A percentile compares a stretch with the other conserved stretches of the same genome.
phyloP scores from a whole-genome alignment of 768 basidiomycete species.

The Lactifluus pinguis region DNA sequence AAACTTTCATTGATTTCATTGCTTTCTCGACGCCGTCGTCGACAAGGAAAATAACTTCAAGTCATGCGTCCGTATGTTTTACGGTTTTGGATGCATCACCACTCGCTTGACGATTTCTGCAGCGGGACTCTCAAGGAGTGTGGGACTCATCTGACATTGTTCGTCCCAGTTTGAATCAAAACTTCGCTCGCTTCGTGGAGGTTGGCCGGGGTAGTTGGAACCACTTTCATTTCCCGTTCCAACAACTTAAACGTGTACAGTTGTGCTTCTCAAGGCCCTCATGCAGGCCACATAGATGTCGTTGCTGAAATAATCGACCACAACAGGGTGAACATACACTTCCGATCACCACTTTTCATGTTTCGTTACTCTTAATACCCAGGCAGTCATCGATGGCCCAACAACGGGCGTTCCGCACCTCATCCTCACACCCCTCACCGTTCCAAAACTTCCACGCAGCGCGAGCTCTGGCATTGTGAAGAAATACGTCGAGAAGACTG shows the following conservation, averaged over 20 bases:
- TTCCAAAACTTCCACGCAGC: slow-evolving; percentile 78
- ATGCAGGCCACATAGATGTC: slow-evolving; percentile 82
- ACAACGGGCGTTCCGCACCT: slow-evolving; percentile 86
- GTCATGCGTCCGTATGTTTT: neutral
- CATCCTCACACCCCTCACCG: slow-evolving; percentile 76
- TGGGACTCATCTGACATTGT: neutral
- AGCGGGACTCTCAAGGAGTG: neutral
- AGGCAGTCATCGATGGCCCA: slow-evolving; percentile 97
- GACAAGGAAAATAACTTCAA: slow-evolving; percentile 13
- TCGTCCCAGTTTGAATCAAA: slow-evolving; percentile 43
- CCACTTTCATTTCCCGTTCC: neutral
- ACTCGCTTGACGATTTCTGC: neutral
- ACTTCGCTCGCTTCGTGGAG: slow-evolving; percentile 96
- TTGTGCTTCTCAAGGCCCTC: slow-evolving; percentile 87
- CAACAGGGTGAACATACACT: slow-evolving; percentile 65
- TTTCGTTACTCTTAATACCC: neutral
- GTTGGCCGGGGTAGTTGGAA: slow-evolving; percentile 78
- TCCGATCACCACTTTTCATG: neutral
- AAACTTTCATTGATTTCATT: neutral
- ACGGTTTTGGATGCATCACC: neutral
- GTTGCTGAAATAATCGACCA: slow-evolving; percentile 99
- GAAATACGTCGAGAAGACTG: slow-evolving; percentile 85
- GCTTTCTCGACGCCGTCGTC: slow-evolving; percentile 2
- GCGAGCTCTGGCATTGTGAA: slow-evolving; percentile 76
- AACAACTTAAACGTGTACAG: slow-evolving; percentile 28